Percentiles rank a stretch among this genome's conserved stretches.
Conservation (phyloP, 2,329 filamentous ascomycete species). For the Clarireedia sp. region DNA sequence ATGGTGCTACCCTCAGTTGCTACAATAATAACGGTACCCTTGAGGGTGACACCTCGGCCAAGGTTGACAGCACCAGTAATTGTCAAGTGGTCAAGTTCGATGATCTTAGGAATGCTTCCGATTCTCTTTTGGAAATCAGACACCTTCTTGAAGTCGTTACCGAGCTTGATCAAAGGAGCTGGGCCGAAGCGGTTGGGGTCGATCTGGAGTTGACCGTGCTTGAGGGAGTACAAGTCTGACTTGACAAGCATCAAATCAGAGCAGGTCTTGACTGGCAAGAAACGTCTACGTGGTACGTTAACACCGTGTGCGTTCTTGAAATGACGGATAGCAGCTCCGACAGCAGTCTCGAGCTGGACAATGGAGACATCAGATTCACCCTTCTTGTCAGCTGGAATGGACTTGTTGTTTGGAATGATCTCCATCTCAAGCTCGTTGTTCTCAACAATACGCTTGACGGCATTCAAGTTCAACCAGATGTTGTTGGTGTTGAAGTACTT, state of each 20-base stretch:
- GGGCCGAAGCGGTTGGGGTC: conserved; percentile 94
- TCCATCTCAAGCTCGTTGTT: conserved; percentile 98
- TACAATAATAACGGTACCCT: conserved; percentile 98
- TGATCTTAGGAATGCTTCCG: conserved; percentile 79
- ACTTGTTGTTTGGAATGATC: conserved; percentile 99
- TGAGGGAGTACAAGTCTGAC: conserved; percentile 96
- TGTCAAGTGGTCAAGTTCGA: conserved; percentile 89
- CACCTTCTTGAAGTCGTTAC: conserved; percentile 99
- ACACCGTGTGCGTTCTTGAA: conserved; percentile 98
- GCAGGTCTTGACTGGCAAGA: conserved; percentile 99
- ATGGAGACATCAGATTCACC: conserved; percentile 97
- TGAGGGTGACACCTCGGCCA: conserved; percentile 87
- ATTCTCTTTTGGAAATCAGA: conserved; percentile 91
- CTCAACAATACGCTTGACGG: conserved; percentile 97
- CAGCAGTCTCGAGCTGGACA: conserved; percentile 95
- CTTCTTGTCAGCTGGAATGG: conserved; percentile 98
- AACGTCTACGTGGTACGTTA: conserved; percentile 93
- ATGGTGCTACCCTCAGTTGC: conserved; percentile 97
- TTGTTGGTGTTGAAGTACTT: conserved; percentile 99
- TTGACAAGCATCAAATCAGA: conserved; percentile 99
- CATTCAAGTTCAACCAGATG: conserved; percentile 98
- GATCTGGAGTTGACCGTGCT: conserved; percentile 97
- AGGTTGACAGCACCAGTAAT: conserved; percentile 97
- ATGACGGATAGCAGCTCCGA: conserved; percentile 96
- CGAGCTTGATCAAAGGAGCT: conserved; percentile 96